These are phyloP conservation scores for Fabrea salina DNA, from an alignment of 169 alveolate genomes.

Conservation along the genomic window DNA sequence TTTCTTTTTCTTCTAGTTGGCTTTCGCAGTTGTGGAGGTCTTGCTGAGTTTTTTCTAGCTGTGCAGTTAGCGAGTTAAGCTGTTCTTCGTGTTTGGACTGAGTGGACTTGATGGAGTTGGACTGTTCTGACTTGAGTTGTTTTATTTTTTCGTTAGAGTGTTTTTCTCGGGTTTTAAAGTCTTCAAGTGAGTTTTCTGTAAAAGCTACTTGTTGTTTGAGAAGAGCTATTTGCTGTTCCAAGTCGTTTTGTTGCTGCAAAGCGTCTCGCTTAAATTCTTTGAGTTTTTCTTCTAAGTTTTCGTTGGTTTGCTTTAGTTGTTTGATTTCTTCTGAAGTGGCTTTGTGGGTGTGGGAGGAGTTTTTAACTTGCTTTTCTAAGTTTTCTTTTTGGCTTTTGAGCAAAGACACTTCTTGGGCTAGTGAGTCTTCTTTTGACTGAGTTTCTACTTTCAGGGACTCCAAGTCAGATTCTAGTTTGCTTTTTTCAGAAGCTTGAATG, in stretches of 20 bases:
- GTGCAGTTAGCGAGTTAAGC: background rate
- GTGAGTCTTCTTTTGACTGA: background rate
- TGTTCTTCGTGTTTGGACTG: background rate
- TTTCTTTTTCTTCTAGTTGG: slow-evolving; percentile 50
- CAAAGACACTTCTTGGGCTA: background rate
- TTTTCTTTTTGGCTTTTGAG: background rate
- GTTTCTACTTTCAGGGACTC: background rate
- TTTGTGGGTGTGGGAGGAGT: background rate
- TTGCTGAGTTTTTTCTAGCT: background rate
- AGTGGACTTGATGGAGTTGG: background rate
- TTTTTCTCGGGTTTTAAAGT: background rate
- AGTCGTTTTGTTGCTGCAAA: background rate
- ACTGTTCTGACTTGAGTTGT: background rate
- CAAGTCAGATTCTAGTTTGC: background rate
- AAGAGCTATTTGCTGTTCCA: slow-evolving; percentile 7
- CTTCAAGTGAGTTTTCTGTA: background rate
- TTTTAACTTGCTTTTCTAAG: background rate
- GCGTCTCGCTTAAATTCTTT: background rate
- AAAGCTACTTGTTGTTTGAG: background rate
- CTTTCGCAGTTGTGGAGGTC: background rate
- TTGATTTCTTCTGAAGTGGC: background rate
- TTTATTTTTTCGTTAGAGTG: background rate
- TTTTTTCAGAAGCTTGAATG: slow-evolving; percentile 1
- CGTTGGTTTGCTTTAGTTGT: background rate
- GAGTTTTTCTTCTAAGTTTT: background rate